Base-by-base conservation (phyloP, 2,329 filamentous ascomycete species). In the Colletotrichum spaethianum region DNA sequence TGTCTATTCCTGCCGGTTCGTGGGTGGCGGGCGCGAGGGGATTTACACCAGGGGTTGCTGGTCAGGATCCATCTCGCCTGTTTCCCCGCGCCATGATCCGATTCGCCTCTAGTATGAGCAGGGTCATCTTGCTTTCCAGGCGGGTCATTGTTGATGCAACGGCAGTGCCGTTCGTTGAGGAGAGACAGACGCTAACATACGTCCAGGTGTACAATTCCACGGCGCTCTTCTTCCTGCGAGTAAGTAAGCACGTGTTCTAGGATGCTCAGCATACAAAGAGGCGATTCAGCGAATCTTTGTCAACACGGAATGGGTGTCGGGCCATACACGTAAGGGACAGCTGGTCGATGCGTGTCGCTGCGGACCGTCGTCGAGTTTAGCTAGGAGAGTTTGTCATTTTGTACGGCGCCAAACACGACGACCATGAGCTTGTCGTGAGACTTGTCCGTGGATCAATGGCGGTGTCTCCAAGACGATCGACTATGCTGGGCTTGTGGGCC, bases 211-310 rank as follows among this genome's bases (percentile, higher is more conserved):
- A 67, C 23, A 18, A 46, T 50, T 48, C 23, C 33, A 18, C 42
- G 53, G 42, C 63, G 65, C 65, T 72, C 69, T 63, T 72, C 65
- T 69, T 72, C 64, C 69, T 72, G 65, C 69, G 52, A 61, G 69
- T 72, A 38, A 72, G 69, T 72, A 44, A 53, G 38, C n/a, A 23
- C 23, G 18, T 40, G n/a, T 44, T 42, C 50, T 16, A 50, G 28
- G 18, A n/a, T 48, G 14, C 53, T 53, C n/a, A 23, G 44, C 36
- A 23, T 26, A 36, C 18, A n/a, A 7, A 36, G 36, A 36, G n/a
- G 38, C 59, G 59, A 63, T 28, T 28, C n/a, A 59, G 52, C 50
- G 50, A 50, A 26, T 23, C 44, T n/a, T 23, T 40, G 46, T 23
- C 26, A 11, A 50, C 36, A 2, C 9, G 53, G 44, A 28, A 50